A percentile compares a stretch with the other conserved stretches of the same genome.
phyloP scores from a whole-genome alignment of 768 basidiomycete species.

The Kwoniella botswanensis region DNA sequence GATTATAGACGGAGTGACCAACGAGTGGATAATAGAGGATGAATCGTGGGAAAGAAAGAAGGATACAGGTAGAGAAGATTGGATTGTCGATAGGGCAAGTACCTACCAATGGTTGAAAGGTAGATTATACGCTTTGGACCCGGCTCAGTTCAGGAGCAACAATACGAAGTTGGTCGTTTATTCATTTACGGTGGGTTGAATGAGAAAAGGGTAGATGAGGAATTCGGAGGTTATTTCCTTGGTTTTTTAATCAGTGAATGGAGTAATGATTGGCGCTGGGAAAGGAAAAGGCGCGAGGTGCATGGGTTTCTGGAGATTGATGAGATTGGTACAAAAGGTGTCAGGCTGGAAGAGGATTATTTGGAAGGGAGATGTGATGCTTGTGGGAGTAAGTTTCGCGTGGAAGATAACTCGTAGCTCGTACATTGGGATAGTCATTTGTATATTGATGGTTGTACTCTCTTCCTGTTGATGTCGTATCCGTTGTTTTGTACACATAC shows the following conservation, averaged over 20 bases:
- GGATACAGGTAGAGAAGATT: not conserved
- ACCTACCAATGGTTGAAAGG: not conserved
- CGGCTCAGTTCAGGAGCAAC: not conserved
- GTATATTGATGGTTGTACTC: too few species aligned
- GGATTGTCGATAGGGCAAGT: not conserved
- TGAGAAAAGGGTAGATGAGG: not conserved
- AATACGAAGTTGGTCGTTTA: not conserved
- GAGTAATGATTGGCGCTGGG: not conserved
- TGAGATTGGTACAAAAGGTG: not conserved
- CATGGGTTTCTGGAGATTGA: not conserved
- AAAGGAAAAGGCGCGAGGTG: not conserved
- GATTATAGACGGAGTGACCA: not conserved
- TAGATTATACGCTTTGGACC: not conserved
- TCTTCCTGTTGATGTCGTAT: too few species aligned
- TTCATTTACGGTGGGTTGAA: not conserved
- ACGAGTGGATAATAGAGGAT: constrained; percentile 1
- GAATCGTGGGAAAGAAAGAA: not conserved
- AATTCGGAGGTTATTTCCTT: not conserved
- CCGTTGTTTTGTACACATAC: too few species aligned
- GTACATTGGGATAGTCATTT: too few species aligned
- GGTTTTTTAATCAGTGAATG: not conserved
- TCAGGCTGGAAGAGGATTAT: not conserved
- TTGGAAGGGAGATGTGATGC: not conserved
- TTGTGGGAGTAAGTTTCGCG: not conserved
- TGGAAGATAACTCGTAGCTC: not conserved